Evolutionary conservation across 2,329 filamentous ascomycete genomes (phyloP).

Genomic region (Pestalotiopsis sp.): DNA sequence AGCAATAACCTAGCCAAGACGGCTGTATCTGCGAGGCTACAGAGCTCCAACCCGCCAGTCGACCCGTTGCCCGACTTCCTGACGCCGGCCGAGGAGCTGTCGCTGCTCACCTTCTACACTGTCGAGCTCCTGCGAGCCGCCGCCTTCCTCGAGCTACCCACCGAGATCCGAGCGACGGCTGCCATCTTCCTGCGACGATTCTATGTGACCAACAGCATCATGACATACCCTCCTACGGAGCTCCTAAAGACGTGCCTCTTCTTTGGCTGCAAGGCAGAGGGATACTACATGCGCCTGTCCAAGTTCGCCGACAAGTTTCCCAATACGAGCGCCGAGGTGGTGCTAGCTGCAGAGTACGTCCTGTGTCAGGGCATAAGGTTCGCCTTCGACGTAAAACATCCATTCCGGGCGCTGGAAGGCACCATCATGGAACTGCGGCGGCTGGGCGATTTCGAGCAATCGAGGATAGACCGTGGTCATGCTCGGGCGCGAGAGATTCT

Average conservation of each 20-base stretch:
- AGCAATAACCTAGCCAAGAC: constrained; percentile 75
- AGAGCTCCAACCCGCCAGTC: constrained; percentile 51
- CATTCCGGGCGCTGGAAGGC: constrained; percentile 85
- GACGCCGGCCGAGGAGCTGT: constrained; percentile 79
- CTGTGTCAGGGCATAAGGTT: constrained; percentile 92
- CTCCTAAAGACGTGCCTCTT: constrained; percentile 90
- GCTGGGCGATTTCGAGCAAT: constrained; percentile 62
- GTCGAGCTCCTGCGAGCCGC: constrained; percentile 60
- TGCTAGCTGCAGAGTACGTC: constrained; percentile 89
- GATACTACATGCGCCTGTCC: constrained; percentile 68
- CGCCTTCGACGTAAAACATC: constrained; percentile 90
- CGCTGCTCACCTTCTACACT: constrained; percentile 78
- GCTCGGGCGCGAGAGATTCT: constrained; percentile 72
- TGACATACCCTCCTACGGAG: constrained; percentile 92
- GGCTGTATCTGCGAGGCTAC: constrained; percentile 62
- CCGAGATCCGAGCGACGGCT: constrained; percentile 69
- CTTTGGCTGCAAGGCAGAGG: constrained; percentile 91
- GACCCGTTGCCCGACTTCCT: constrained; percentile 73
- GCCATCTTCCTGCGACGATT: constrained; percentile 91
- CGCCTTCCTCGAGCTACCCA: constrained; percentile 53
- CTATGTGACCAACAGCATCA: constrained; percentile 92
- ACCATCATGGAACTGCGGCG: constrained; percentile 80
- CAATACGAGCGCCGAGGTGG: constrained; percentile 74
- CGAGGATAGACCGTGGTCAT: constrained; percentile 64
- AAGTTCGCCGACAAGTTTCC: constrained; percentile 72